Conservation (phyloP, 1,284 basidiomycete species). For the Fereydounia khargensis region DNA sequence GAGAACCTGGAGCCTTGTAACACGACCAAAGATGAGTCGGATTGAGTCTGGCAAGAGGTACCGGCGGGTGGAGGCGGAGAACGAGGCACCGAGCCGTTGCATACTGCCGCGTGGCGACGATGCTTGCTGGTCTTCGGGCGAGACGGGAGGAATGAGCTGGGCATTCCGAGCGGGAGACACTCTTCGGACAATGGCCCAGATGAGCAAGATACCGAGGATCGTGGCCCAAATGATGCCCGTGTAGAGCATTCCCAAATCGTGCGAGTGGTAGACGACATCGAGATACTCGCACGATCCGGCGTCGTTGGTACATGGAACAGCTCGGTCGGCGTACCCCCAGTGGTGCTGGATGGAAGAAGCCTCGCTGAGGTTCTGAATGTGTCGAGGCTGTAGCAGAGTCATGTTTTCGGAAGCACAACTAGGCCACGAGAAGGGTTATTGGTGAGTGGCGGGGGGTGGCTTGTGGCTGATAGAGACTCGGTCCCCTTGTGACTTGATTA, state of each 20-base stretch:
- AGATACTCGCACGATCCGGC: conserved; percentile 17
- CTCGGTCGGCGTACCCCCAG: conserved; percentile 17
- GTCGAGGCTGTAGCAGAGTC: conserved; percentile 1
- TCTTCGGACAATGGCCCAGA: conserved; percentile 1
- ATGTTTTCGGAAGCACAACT: too few relatives aligned
- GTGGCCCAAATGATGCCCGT: conserved; percentile 14
- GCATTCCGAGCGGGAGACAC: not conserved
- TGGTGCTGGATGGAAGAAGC: conserved; percentile 3
- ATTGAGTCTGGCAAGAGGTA: conserved; percentile 2
- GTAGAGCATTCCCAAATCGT: conserved; percentile 19
- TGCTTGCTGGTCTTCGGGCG: not conserved
- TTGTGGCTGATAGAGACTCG: too few relatives aligned
- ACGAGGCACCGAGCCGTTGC: too few relatives aligned
- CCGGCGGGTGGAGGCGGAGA: not conserved
- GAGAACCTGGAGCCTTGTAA: conserved; percentile 10
- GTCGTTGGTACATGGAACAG: conserved; percentile 17
- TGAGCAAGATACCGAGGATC: conserved; percentile 2
- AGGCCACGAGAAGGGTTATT: too few relatives aligned
- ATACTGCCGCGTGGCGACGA: not conserved
- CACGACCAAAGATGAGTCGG: conserved; percentile 6
- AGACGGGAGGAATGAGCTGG: not conserved
- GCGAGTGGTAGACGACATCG: conserved; percentile 15
- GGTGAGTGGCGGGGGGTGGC: too few relatives aligned
- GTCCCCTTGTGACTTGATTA: too few relatives aligned
- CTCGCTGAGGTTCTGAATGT: conserved; percentile 9